A percentile compares a stretch with the other conserved stretches of the same genome.
These are phyloP conservation scores for Nemania sp. DNA, from an alignment of 2,329 filamentous ascomycete genomes.

Conservation along the genomic window DNA sequence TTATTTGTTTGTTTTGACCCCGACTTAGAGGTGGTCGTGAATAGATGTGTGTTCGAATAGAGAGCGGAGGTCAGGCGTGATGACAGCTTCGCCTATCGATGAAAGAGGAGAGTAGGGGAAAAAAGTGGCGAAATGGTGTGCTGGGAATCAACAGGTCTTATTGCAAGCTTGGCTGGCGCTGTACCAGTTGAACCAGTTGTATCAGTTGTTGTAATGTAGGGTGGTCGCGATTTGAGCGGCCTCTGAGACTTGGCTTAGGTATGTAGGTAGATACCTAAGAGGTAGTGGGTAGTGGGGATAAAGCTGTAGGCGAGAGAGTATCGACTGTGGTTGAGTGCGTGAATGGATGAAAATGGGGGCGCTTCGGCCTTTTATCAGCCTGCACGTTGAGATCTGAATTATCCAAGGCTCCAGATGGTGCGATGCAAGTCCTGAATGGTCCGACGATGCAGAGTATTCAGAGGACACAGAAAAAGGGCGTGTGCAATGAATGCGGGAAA, in stretches of 20 bases:
- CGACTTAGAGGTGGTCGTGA: constrained; percentile 3
- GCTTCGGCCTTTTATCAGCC: too few species aligned
- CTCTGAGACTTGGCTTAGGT: constrained; percentile 17
- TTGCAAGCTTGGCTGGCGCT: constrained; percentile 29
- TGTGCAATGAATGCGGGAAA: not conserved
- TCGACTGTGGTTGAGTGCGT: too few species aligned
- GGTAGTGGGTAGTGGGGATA: constrained; percentile 20
- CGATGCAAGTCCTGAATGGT: too few species aligned
- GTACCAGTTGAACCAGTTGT: not conserved
- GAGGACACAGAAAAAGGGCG: constrained; percentile 4
- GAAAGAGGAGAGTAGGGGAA: constrained; percentile 30
- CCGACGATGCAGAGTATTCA: not conserved
- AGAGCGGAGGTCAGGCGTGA: too few species aligned
- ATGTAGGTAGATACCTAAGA: not conserved
- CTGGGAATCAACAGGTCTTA: constrained; percentile 39
- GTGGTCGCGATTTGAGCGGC: constrained; percentile 38
- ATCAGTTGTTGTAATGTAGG: constrained; percentile 24
- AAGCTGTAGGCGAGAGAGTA: too few species aligned
- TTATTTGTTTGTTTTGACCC: constrained; percentile 38
- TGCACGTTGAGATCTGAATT: too few species aligned
- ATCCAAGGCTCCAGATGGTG: too few species aligned
- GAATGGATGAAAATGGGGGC: too few species aligned
- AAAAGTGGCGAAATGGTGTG: constrained; percentile 39
- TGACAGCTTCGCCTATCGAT: constrained; percentile 16
- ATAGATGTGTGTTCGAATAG: not conserved